Evolutionary conservation across 176 grass and related monocot species (phyloP), one percentile per base, ranked within the genome.

Genomic region (Canna indica): DNA sequence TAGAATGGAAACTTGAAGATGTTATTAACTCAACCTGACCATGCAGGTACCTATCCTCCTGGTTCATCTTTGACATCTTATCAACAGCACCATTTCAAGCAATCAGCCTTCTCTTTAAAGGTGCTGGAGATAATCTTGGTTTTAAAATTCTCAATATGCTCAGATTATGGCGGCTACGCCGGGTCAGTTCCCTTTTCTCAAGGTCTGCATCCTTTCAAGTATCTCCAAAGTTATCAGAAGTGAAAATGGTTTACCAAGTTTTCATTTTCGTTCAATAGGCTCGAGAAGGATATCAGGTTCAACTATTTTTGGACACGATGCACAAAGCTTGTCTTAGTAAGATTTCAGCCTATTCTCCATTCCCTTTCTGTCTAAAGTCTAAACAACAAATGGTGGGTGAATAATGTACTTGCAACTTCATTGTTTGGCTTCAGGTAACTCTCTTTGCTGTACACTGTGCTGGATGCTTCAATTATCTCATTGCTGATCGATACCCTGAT

Each of bases 261-360:
- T 32, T 18, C 38, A 42, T 27, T 44, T 27, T 64, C 81, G 64
- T 87, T 82, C 78, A 53, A 73, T 78, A 95, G 91, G 80, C 75
- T 95, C 31, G 87, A 95, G 79, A 95, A 95, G 64, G 80, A 95
- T 67, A 95, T 90, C 42, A 68, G 87, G 64, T 81, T 90, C 54
- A 83, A 95, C 62, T 95, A 95, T 74, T 90, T 85, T 75, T 90
- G 85, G 91, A 90, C 76, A 56, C 83, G 91, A 71, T 83, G 84
- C 87, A 95, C 73, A 66, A 95, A 95, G 76, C 82, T 95, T 67
- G 82, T 87, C 31, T 82, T 81, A 71, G 87, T 95, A 83, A 87
- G 87, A 76, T 35, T 79, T 79, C 50, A 25, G 46, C 62, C 47
- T 11, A 57, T 63, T 68, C 78, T 17, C 32, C 64, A 22, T 25